Conservation (phyloP, 192 early-diverging fungal species). For the Podochytrium sp. region DNA sequence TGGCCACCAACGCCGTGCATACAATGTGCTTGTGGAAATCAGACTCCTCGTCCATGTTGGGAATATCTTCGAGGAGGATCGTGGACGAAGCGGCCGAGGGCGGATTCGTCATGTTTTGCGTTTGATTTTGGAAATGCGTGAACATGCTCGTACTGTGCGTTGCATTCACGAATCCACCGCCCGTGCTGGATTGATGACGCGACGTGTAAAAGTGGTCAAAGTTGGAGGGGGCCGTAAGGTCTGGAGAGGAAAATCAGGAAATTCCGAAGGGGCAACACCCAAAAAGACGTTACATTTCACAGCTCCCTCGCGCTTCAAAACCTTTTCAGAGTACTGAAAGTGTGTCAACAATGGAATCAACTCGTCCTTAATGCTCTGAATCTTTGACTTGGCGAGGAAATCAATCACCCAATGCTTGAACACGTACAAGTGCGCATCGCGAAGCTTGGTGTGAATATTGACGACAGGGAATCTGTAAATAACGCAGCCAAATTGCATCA, state of each 20-base stretch:
- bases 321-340: constrained; percentile 77
- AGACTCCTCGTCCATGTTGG: neutral
- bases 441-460: constrained; percentile 77
- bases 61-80: neutral
- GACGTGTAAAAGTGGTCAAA: constrained; percentile 32
- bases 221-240: constrained; percentile 25
- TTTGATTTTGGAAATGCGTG: neutral
- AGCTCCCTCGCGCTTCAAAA: constrained; percentile 68
- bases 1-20: constrained; percentile 47
- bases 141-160: constrained; percentile 4
- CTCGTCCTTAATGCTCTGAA: constrained; percentile 74
- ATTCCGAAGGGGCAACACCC: neutral
- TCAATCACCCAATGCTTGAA: constrained; percentile 94
- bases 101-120: neutral
- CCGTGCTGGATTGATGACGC: constrained; percentile 35
- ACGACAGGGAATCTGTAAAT: constrained; percentile 72
- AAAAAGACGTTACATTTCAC: constrained; percentile 54
- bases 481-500: constrained; percentile 11
- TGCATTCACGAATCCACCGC: constrained; percentile 22
- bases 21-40: constrained; percentile 35
- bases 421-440: constrained; percentile 92
- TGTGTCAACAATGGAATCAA: constrained; percentile 86
- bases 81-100: constrained; percentile 10
- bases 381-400: constrained; percentile 66
- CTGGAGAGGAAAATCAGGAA: neutral